These are phyloP conservation scores for Cucurbita ficifolia DNA, from an alignment of 306 rosid species.

Conservation along the genomic window DNA sequence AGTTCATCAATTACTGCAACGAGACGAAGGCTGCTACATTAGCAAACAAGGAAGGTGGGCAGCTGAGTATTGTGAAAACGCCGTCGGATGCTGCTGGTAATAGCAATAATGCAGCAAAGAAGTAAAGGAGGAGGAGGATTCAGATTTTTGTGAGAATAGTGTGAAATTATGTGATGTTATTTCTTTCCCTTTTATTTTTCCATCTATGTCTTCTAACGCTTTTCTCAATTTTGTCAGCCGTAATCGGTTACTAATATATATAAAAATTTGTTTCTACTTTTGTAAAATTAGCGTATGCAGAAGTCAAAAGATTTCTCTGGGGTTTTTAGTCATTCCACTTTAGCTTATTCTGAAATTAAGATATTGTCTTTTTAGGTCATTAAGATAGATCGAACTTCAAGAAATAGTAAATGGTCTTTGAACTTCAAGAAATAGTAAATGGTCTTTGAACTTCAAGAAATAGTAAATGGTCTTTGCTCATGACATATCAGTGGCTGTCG, in stretches of 20 bases:
- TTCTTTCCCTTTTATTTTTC: not conserved
- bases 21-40: slow-evolving; percentile 74
- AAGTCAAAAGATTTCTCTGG: no score
- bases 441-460: no score
- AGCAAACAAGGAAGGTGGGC: slow-evolving; percentile 83
- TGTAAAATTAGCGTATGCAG: not conserved
- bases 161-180: not conserved
- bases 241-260: not conserved
- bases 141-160: not conserved
- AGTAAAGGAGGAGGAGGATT: not conserved
- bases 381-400: no score
- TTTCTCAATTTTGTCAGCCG: not conserved
- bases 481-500: no score
- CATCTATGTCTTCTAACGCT: not conserved
- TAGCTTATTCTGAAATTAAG: no score
- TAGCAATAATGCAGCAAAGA: slow-evolving; percentile 8
- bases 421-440: no score
- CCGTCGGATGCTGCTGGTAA: slow-evolving; percentile 19
- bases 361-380: no score
- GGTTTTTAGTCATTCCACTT: no score
- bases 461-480: no score
- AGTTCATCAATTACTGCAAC: slow-evolving; percentile 81
- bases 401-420: no score
- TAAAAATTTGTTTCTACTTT: not conserved
- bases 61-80: slow-evolving; percentile 49